A percentile compares a stretch with the other conserved stretches of the same genome.
These are phyloP conservation scores for Luffa acutangula DNA, from an alignment of 306 rosid genomes.

Conservation along the genomic window DNA sequence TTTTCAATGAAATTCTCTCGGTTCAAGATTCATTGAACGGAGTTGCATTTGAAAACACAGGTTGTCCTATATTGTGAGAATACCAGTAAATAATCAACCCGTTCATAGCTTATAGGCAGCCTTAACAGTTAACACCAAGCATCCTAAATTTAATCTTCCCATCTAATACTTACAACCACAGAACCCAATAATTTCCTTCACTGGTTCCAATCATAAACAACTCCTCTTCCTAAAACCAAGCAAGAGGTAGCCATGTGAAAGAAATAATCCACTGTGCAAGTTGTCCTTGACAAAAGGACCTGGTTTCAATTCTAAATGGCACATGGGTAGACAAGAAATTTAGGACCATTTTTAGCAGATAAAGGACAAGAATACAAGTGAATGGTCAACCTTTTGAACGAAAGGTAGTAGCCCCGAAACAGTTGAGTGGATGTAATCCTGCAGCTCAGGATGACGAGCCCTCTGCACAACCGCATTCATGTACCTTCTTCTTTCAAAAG, in stretches of 20 bases:
- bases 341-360: constrained; percentile 1
- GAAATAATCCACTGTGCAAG: background rate
- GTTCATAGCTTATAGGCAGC: background rate
- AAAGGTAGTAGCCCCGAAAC: constrained; percentile 66
- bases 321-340: background rate
- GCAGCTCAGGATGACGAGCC: constrained; percentile 74
- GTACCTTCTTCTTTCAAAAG: constrained; percentile 81
- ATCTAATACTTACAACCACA: background rate
- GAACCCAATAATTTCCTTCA: background rate
- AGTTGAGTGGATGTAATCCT: constrained; percentile 68
- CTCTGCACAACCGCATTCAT: constrained; percentile 79
- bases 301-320: constrained; percentile 4
- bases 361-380: background rate
- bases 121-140: background rate
- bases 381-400: constrained; percentile 47
- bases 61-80: background rate
- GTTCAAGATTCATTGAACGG: background rate
- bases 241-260: constrained; percentile 1
- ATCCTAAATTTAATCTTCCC: background rate
- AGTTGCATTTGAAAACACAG: background rate
- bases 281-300: background rate
- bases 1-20: background rate
- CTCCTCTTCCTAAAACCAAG: background rate
- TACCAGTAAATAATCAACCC: background rate
- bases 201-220: background rate